These are phyloP conservation scores for Ogataea philodendri DNA, from an alignment of 805 yeast species.

Conservation along the genomic window DNA sequence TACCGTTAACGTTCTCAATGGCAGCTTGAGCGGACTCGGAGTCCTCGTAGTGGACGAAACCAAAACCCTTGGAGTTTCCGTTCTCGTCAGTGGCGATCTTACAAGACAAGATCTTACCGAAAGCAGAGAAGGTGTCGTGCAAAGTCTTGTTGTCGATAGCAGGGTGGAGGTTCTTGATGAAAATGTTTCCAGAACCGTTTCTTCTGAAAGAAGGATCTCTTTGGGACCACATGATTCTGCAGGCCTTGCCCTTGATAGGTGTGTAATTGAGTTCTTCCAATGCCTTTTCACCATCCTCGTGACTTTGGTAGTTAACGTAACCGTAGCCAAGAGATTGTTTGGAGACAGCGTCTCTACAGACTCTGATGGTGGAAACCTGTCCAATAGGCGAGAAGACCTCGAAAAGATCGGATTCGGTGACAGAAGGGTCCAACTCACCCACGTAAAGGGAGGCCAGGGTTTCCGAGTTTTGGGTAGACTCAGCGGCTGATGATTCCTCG, in stretches of 20 bases:
- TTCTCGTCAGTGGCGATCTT: slow-evolving; percentile 93
- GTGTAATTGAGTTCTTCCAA: slow-evolving; percentile 94
- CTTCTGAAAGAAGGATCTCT: slow-evolving; percentile 95
- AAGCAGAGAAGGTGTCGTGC: slow-evolving; percentile 96
- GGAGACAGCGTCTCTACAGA: slow-evolving; percentile 97
- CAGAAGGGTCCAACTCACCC: slow-evolving; percentile 91
- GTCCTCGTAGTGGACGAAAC: slow-evolving; percentile 94
- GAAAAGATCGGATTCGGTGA: slow-evolving; percentile 90
- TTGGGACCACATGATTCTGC: slow-evolving; percentile 99
- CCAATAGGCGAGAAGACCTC: slow-evolving; percentile 95
- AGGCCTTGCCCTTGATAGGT: slow-evolving; percentile 89
- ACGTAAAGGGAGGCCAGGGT: slow-evolving; percentile 87
- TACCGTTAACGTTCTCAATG: slow-evolving; percentile 96
- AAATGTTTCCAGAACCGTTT: slow-evolving; percentile 94
- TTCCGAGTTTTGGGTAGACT: slow-evolving; percentile 45
- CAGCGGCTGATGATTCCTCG: slow-evolving; percentile 34
- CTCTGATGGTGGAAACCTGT: slow-evolving; percentile 94
- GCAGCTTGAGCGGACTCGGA: slow-evolving; percentile 93
- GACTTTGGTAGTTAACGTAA: slow-evolving; percentile 91
- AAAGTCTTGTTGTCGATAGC: slow-evolving; percentile 98
- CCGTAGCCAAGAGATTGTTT: slow-evolving; percentile 98
- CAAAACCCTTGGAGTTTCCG: slow-evolving; percentile 93
- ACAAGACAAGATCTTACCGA: slow-evolving; percentile 93
- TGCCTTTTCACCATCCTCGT: slow-evolving; percentile 89
- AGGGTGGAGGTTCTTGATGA: slow-evolving; percentile 97